phyloP scores from a whole-genome alignment of 1,284 basidiomycete species.

The Lentinus polychrous region DNA sequence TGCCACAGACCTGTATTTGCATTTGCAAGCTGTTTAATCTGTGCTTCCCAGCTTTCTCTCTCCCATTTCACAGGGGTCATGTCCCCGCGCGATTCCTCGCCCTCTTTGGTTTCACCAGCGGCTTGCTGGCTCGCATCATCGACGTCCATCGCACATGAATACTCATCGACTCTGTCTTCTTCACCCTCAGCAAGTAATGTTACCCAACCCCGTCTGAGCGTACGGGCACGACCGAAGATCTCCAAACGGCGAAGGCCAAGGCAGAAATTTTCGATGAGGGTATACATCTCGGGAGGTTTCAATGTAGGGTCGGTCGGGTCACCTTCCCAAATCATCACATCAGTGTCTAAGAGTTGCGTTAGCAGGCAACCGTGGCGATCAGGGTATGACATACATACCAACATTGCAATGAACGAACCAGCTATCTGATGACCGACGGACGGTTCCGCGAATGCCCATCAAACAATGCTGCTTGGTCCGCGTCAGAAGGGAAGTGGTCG shows the following conservation, averaged over 20 bases:
- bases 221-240: constrained; percentile 74
- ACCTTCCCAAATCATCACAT: constrained; percentile 94
- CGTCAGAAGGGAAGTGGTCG: constrained; percentile 77
- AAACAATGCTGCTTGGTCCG: constrained; percentile 94
- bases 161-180: constrained; percentile 26
- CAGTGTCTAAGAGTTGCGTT: constrained; percentile 63
- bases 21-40: constrained; percentile 42
- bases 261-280: constrained; percentile 96
- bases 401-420: constrained; percentile 99
- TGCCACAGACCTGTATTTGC: constrained; percentile 17
- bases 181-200: constrained; percentile 71
- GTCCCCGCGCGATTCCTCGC: constrained; percentile 36
- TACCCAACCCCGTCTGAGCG: constrained; percentile 87
- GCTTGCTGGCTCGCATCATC: constrained; percentile 34
- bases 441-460: constrained; percentile 98
- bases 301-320: constrained; percentile 71
- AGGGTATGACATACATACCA: constrained; percentile 38
- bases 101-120: constrained; percentile 39
- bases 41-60: constrained; percentile 51
- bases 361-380: not conserved
- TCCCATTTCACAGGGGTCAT: constrained; percentile 37
- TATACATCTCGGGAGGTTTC: constrained; percentile 94
- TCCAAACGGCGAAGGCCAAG: constrained; percentile 89
- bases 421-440: constrained; percentile 87
- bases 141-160: constrained; percentile 16